These are phyloP conservation scores for Pseudogymnoascus sp. DNA, from an alignment of 2,329 filamentous ascomycete genomes.

Conservation along the genomic window DNA sequence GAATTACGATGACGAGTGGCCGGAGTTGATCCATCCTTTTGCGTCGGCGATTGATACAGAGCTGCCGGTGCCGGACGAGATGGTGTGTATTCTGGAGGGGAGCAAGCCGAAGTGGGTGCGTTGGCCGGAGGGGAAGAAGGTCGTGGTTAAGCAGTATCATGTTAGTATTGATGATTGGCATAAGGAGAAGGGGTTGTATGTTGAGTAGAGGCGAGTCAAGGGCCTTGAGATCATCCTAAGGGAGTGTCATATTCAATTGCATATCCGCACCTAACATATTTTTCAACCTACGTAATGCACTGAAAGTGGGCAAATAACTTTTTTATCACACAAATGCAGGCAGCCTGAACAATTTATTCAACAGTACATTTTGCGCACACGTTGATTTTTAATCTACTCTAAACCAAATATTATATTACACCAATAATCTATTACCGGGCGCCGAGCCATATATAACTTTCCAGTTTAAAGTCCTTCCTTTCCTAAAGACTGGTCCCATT, in stretches of 20 bases:
- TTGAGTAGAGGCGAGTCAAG: conserved; percentile 12
- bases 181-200: conserved; percentile 31
- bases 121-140: conserved; percentile 41
- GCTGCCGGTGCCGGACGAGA: conserved; percentile 37
- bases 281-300: too few relatives aligned
- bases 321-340: neutral
- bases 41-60: conserved; percentile 42
- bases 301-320: neutral
- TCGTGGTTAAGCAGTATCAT: conserved; percentile 33
- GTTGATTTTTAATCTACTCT: conserved; percentile 5
- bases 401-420: conserved; percentile 4
- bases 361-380: neutral
- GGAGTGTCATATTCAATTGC: neutral
- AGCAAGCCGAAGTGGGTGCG: conserved; percentile 40
- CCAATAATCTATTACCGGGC: conserved; percentile 8
- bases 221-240: neutral
- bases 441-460: conserved; percentile 1
- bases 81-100: conserved; percentile 37
- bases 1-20: conserved; percentile 40
- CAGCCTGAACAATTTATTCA: neutral
- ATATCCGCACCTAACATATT: neutral
- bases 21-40: conserved; percentile 42
- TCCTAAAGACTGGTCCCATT: neutral
- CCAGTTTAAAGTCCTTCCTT: neutral
- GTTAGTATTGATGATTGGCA: conserved; percentile 40